Conservation (phyloP, 768 basidiomycete species). For the Amanita fuliginea region DNA sequence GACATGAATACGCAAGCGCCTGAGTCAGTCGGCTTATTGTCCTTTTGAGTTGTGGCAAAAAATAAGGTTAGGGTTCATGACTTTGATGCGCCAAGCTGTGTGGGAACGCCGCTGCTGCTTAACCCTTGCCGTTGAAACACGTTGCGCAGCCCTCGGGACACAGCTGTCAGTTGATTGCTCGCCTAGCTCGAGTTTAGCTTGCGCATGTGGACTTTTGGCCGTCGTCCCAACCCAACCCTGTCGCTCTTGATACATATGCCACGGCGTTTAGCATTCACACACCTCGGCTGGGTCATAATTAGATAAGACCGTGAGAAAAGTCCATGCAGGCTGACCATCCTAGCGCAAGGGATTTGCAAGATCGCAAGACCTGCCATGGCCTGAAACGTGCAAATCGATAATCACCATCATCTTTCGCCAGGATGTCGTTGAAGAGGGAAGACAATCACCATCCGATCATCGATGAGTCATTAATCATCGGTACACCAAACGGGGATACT, state of each 20-base stretch:
- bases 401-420: neutral
- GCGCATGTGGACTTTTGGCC: too few relatives aligned
- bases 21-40: neutral
- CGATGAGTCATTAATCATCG: neutral
- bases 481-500: neutral
- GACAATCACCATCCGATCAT: too few relatives aligned
- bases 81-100: slow-evolving; percentile 2
- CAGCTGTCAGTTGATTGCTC: neutral
- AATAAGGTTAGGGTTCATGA: slow-evolving; percentile 7
- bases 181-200: too few relatives aligned
- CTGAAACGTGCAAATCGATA: neutral
- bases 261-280: slow-evolving; percentile 1
- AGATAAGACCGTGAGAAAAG: neutral
- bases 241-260: neutral
- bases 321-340: neutral
- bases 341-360: slow-evolving; percentile 1
- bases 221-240: too few relatives aligned
- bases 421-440: neutral
- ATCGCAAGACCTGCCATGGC: neutral
- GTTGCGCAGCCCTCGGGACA: slow-evolving; percentile 5
- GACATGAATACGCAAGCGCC: neutral
- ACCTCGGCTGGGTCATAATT: neutral
- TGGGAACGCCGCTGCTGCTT: neutral
- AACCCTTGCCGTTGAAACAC: slow-evolving; percentile 2
- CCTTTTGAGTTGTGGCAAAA: neutral